Conservation (phyloP, 75 land plant species). For the Ceratopteris richardii region DNA sequence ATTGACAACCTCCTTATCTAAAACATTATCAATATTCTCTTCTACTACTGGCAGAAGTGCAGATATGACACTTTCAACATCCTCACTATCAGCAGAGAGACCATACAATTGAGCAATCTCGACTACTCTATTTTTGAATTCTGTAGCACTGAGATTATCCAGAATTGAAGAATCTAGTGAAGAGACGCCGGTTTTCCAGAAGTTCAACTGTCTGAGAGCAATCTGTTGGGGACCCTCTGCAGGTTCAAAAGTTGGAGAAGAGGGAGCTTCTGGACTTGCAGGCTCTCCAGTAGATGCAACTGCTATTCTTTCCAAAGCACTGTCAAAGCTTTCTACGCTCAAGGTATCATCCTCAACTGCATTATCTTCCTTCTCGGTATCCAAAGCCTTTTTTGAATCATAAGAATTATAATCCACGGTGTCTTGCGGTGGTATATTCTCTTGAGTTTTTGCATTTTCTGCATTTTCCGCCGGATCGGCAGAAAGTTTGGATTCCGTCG, state of each 20-base stretch:
- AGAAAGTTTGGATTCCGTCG: no score
- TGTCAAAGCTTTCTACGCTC: slow-evolving; percentile 13
- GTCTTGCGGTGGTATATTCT: no score
- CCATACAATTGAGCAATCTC: no score
- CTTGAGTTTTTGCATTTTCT: no score
- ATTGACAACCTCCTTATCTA: background rate
- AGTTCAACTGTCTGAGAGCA: background rate
- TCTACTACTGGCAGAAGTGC: background rate
- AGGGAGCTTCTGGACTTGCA: slow-evolving; percentile 3
- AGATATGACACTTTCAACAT: background rate
- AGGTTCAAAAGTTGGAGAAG: background rate
- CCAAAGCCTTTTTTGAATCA: no score
- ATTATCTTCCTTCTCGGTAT: no score
- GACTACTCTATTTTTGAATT: no score
- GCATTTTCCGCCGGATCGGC: no score
- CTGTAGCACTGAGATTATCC: no score
- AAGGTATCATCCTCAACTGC: background rate
- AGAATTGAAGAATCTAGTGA: slow-evolving; percentile 1
- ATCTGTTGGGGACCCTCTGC: slow-evolving; percentile 1
- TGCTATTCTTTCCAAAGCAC: slow-evolving; percentile 15
- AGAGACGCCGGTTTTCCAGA: background rate
- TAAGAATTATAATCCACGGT: no score
- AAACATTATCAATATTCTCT: background rate
- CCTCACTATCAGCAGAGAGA: no score
- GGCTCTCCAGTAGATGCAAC: slow-evolving; percentile 1